Percentiles rank a stretch among this genome's conserved stretches.
Conservation (phyloP, 768 basidiomycete species). For the Mycena floridula region DNA sequence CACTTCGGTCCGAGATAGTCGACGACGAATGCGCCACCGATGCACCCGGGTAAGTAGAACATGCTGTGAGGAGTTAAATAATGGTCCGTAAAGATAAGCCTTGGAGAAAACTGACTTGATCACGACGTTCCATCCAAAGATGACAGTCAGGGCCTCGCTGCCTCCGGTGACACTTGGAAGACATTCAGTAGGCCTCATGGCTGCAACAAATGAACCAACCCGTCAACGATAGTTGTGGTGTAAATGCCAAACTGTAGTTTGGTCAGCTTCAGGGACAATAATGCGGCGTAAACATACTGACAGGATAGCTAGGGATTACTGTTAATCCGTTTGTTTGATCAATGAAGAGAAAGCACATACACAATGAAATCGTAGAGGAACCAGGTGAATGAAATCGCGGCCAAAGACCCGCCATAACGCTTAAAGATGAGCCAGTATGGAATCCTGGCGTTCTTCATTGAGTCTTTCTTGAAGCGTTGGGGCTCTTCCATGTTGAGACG, state of each 20-base stretch:
- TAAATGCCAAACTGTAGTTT: constrained; percentile 66
- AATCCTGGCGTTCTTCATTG: constrained; percentile 69
- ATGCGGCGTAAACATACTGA: constrained; percentile 24
- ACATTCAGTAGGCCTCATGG: background rate
- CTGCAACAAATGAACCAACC: constrained; percentile 27
- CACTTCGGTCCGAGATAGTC: constrained; percentile 73
- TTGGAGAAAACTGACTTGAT: constrained; percentile 53
- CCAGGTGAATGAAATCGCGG: constrained; percentile 77
- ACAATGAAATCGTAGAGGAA: constrained; percentile 81
- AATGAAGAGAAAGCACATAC: constrained; percentile 30
- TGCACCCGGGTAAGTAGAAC: constrained; percentile 66
- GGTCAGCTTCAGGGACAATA: constrained; percentile 1
- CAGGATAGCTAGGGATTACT: constrained; percentile 55
- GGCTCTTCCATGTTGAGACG: constrained; percentile 83
- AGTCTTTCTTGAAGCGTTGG: constrained; percentile 62
- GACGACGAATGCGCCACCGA: constrained; percentile 69
- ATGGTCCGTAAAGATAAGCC: constrained; percentile 29
- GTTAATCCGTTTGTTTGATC: background rate
- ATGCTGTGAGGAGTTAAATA: constrained; percentile 26
- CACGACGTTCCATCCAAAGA: constrained; percentile 82
- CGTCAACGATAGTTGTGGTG: constrained; percentile 67
- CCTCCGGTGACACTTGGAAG: constrained; percentile 50
- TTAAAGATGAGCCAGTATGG: constrained; percentile 74
- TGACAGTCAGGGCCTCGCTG: constrained; percentile 42
- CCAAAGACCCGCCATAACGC: constrained; percentile 73